A percentile compares a stretch with the other conserved stretches of the same genome.
Evolutionary conservation across 805 yeast species (phyloP).

Genomic region (Saccharomycodes ludwigii): DNA sequence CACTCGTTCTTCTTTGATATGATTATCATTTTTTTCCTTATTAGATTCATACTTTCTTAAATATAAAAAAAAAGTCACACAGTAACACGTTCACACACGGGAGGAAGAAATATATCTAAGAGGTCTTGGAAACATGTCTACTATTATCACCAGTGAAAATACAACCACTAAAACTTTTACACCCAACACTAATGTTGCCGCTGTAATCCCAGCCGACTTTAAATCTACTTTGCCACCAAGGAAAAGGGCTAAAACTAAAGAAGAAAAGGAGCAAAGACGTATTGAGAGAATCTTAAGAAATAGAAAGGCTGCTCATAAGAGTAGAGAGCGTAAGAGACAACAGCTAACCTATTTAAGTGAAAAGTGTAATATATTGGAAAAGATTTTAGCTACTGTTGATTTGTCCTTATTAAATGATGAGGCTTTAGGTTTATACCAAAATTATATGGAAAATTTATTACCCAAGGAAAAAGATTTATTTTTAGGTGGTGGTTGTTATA

Average conservation of each 20-base stretch:
- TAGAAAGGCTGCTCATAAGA: conserved; percentile 95
- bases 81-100: too few relatives aligned
- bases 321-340: conserved; percentile 89
- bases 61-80: conserved; percentile 1
- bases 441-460: too few relatives aligned
- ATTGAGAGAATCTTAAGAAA: conserved; percentile 87
- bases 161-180: not conserved
- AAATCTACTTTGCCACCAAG: conserved; percentile 72
- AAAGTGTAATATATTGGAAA: conserved; percentile 23
- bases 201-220: conserved; percentile 25
- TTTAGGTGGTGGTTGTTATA: too few relatives aligned
- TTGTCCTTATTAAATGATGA: too few relatives aligned
- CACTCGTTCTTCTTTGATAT: not conserved
- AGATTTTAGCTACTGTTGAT: conserved; percentile 13
- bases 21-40: not conserved
- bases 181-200: conserved; percentile 11
- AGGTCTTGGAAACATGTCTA: too few relatives aligned
- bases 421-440: too few relatives aligned
- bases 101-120: too few relatives aligned
- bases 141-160: too few relatives aligned
- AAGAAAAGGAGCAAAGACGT: conserved; percentile 93
- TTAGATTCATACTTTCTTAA: not conserved
- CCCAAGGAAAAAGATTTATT: too few relatives aligned
- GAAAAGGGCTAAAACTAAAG: conserved; percentile 91
- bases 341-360: conserved; percentile 78